These are phyloP conservation scores for Porcisia hertigi DNA, from an alignment of 208 protist genomes.

Conservation along the genomic window DNA sequence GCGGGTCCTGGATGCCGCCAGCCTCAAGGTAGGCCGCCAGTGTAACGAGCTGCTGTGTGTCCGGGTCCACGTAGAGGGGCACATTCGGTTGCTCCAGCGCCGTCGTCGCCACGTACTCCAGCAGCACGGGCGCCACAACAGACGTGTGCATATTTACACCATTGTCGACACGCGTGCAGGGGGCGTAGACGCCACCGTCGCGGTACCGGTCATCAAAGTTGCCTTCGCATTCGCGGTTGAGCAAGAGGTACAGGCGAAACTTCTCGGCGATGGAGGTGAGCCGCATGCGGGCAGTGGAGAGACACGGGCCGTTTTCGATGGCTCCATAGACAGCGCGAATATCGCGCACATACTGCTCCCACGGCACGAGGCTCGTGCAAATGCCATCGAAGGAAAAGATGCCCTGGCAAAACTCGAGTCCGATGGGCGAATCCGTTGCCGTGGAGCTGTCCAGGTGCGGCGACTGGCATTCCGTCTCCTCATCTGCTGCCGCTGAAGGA, in stretches of 20 bases:
- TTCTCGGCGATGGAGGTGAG: conserved; percentile 79
- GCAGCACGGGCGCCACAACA: conserved; percentile 63
- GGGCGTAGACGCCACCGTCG: conserved; percentile 71
- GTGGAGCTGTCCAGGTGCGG: neutral
- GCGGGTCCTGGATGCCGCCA: conserved; percentile 59
- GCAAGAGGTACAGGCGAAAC: conserved; percentile 78
- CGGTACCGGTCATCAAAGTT: conserved; percentile 44
- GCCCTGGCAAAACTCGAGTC: conserved; percentile 39
- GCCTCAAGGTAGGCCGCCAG: conserved; percentile 68
- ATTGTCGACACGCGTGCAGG: conserved; percentile 80
- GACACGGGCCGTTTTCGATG: conserved; percentile 87
- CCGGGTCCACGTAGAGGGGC: conserved; percentile 54
- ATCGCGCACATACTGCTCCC: conserved; percentile 75
- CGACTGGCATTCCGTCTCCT: neutral
- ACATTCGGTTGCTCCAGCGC: conserved; percentile 68
- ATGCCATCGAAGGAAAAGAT: conserved; percentile 67
- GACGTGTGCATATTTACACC: conserved; percentile 55
- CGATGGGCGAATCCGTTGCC: conserved; percentile 14
- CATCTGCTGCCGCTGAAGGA: neutral
- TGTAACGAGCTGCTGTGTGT: conserved; percentile 34
- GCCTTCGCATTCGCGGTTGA: conserved; percentile 75
- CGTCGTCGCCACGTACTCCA: conserved; percentile 70
- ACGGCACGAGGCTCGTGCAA: conserved; percentile 64
- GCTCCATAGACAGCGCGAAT: conserved; percentile 62
- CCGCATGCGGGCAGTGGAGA: conserved; percentile 75